Conservation (phyloP, 768 basidiomycete genomes). For the Mycena capillaripes region DNA sequence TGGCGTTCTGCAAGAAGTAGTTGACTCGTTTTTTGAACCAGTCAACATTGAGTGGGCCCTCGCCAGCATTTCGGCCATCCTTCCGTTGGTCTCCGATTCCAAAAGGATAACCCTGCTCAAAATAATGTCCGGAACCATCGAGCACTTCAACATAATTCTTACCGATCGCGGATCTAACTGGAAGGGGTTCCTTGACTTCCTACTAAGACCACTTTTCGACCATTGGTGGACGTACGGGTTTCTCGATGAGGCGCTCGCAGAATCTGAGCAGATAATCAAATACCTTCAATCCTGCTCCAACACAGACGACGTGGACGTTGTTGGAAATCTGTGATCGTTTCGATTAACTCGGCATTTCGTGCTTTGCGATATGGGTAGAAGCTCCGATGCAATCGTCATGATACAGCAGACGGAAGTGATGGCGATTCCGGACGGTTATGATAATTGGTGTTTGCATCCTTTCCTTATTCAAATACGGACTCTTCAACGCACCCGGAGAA, state of each 20-base stretch:
- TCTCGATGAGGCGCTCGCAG: background rate
- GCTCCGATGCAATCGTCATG: background rate
- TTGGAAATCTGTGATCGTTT: too few species aligned
- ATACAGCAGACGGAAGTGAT: background rate
- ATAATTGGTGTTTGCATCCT: background rate
- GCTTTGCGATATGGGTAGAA: conserved; percentile 4
- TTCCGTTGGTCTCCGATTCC: too few species aligned
- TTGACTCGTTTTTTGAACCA: background rate
- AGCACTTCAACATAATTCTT: too few species aligned
- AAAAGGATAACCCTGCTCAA: too few species aligned
- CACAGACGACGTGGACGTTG: too few species aligned
- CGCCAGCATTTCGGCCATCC: background rate
- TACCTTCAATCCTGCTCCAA: too few species aligned
- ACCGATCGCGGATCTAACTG: too few species aligned
- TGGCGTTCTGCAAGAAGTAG: background rate
- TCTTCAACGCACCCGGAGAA: background rate
- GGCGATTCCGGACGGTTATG: background rate
- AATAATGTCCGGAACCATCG: background rate
- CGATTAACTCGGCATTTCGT: background rate
- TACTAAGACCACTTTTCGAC: background rate
- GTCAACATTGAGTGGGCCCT: background rate
- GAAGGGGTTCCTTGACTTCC: too few species aligned
- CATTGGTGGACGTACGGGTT: background rate
- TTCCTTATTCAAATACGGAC: background rate
- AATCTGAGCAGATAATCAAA: too few species aligned